These are phyloP conservation scores for Aegilops sharonensis DNA, from an alignment of 176 grass and related monocot genomes.

Conservation along the genomic window DNA sequence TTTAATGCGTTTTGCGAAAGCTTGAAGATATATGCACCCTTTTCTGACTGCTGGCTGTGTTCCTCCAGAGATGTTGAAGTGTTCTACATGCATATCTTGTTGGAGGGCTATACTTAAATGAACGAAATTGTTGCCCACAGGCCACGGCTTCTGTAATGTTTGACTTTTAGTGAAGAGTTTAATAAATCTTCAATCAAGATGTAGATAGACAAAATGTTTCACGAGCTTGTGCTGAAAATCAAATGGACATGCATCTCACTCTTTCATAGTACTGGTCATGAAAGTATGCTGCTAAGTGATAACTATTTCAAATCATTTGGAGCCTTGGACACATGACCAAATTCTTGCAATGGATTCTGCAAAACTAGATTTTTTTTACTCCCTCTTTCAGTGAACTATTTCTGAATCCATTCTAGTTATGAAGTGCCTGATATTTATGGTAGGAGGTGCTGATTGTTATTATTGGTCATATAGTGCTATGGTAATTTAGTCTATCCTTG, in stretches of 20 bases:
- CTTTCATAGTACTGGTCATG: not conserved
- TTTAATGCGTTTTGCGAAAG: not conserved
- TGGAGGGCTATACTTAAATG: not conserved
- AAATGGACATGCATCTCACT: not conserved
- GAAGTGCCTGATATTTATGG: constrained; percentile 17
- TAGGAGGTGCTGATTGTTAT: not conserved
- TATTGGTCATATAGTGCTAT: not conserved
- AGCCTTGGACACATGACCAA: not conserved
- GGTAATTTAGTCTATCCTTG: constrained; percentile 3
- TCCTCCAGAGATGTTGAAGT: not conserved
- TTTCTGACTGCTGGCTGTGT: not conserved
- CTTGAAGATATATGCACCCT: not conserved
- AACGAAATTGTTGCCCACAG: not conserved
- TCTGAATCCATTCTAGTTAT: not conserved
- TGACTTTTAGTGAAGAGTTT: not conserved
- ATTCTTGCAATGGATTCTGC: not conserved
- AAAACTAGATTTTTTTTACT: not conserved
- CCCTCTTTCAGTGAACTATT: not conserved
- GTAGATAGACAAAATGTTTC: not conserved
- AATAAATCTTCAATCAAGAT: not conserved
- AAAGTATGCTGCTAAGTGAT: not conserved
- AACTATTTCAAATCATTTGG: not conserved
- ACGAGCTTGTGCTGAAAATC: not conserved
- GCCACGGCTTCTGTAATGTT: not conserved
- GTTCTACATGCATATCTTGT: not conserved